phyloP scores from a whole-genome alignment of 371 early-diverging fungal species.

The Fennellomyces sp. region DNA sequence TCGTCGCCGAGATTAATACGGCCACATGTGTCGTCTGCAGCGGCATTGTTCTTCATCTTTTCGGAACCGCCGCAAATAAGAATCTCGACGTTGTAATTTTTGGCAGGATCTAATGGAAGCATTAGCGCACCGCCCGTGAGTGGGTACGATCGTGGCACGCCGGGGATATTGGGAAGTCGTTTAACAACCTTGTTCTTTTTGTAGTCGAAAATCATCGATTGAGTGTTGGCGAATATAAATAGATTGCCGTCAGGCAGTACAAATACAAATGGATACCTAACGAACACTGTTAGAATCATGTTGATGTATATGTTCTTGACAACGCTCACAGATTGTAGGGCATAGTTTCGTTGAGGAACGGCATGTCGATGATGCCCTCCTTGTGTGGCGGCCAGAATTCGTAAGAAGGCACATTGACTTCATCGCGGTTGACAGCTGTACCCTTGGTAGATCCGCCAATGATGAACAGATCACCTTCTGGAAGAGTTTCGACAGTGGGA shows the following conservation, averaged over 20 bases:
- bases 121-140: constrained; percentile 61
- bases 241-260: constrained; percentile 54
- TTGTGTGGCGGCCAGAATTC: constrained; percentile 49
- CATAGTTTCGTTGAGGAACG: constrained; percentile 59
- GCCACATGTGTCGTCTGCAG: constrained; percentile 54
- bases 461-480: constrained; percentile 59
- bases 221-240: constrained; percentile 59
- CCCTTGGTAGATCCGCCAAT: constrained; percentile 59
- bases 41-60: constrained; percentile 33
- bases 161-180: constrained; percentile 56
- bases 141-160: constrained; percentile 64
- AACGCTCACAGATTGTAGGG: constrained; percentile 69
- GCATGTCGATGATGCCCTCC: constrained; percentile 30
- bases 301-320: constrained; percentile 25
- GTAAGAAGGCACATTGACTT: constrained; percentile 51
- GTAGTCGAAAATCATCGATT: constrained; percentile 56
- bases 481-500: constrained; percentile 60
- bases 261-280: constrained; percentile 55
- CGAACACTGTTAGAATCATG: not conserved
- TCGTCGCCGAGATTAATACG: constrained; percentile 54
- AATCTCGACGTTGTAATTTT: constrained; percentile 61
- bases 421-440: constrained; percentile 50
- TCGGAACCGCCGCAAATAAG: constrained; percentile 66
- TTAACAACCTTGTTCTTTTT: constrained; percentile 46
- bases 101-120: constrained; percentile 61